Evolutionary conservation across 2,329 filamentous ascomycete genomes (phyloP), one percentile per base, ranked within the genome.

Genomic region (Alternaria sp.): DNA sequence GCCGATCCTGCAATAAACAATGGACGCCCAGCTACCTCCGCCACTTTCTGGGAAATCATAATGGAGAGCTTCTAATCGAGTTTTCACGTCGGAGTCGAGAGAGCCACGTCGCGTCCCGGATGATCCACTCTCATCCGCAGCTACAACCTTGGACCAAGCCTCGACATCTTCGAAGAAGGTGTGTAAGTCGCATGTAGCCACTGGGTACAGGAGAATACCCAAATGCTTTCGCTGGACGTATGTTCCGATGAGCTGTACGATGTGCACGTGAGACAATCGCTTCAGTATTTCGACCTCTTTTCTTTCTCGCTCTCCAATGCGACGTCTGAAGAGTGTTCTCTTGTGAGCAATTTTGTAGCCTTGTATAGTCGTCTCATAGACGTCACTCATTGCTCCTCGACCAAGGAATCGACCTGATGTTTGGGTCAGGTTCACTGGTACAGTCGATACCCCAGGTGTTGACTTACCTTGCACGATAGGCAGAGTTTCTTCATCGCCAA

Each of bases 121-220:
- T 5, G 32, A 71, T 13, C 70, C 72, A 17, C 67, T 60, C 11
- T 71, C 69, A 28, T 68, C 64, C n/a, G 72, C 68, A 5, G 72
- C 74, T 10, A 71, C 67, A 5, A 71, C 74, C 10, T 60, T 40
- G 43, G 59, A 44, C 58, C 64, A 59, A 6, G 32, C 49, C 44
- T 72, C 69, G n/a, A 65, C 50, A 45, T 73, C 69, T 36, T 69
- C 69, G 26, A 74, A 65, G 46, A 73, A 67, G 2, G 62, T 69
- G 11, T 62, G 62, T 5, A 72, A 30, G 44, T 74, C 69, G 47
- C 72, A 72, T 1, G 61, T 17, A 8, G 72, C 72, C 2, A 74
- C 67, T 0, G 69, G 71, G 7, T 65, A 60, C 21, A 74, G 19
- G 2, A 73, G 58, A 4, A 74, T 47, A 3, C 71, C 40, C 17